Evolutionary conservation across 208 protist species (phyloP).

Genomic region (Lotmaria passim): DNA sequence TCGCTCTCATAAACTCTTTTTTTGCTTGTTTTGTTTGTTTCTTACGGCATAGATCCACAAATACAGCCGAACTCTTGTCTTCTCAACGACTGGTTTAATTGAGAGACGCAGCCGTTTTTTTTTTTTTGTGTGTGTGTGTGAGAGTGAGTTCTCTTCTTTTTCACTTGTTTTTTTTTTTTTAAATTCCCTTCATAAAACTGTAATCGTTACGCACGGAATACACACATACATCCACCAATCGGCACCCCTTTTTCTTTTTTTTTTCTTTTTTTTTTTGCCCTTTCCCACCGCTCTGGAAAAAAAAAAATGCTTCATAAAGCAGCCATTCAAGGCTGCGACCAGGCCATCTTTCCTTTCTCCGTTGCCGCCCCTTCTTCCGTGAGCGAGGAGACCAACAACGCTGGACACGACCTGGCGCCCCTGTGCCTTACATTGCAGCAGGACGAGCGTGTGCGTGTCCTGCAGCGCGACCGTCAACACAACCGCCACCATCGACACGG

Average conservation of each 20-base stretch:
- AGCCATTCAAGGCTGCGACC: constrained; percentile 20
- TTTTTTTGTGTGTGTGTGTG: no score
- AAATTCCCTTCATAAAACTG: background rate
- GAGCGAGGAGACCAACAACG: background rate
- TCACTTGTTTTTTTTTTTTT: no score
- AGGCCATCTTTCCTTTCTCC: constrained; percentile 42
- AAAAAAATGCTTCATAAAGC: background rate
- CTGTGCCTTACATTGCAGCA: constrained; percentile 34
- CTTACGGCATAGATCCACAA: no score
- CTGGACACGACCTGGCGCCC: constrained; percentile 1
- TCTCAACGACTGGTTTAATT: no score
- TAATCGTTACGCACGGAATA: no score
- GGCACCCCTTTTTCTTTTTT: constrained; percentile 21
- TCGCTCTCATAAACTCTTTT: no score
- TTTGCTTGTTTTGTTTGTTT: no score
- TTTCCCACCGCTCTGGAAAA: no score
- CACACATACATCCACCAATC: no score
- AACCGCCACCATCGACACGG: background rate
- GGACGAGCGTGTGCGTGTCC: constrained; percentile 40
- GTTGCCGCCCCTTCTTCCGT: constrained; percentile 5
- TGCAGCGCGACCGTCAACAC: constrained; percentile 31
- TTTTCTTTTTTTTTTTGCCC: constrained; percentile 4
- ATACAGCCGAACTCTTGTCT: no score
- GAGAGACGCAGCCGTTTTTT: no score
- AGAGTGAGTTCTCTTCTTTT: no score